A percentile compares a stretch with the other conserved stretches of the same genome.
Conservation (phyloP, 78 protist genomes). For the Dictyostelium citrinum region DNA sequence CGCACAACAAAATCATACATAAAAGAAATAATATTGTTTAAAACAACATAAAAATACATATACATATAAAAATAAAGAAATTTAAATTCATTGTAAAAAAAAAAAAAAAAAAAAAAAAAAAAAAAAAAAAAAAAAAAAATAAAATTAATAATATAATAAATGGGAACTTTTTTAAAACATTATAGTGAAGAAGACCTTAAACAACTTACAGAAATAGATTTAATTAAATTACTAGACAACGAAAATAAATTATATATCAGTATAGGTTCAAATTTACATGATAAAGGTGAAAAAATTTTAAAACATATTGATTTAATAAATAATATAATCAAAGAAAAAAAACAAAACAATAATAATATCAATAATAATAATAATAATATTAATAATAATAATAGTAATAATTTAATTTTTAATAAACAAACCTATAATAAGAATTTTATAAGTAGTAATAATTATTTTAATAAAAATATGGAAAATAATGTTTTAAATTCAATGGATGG, state of each 20-base stretch:
- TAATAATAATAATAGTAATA: not conserved
- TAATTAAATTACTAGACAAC: not conserved
- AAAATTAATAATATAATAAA: not conserved
- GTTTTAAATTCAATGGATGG: not conserved
- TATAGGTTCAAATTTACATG: constrained; percentile 39
- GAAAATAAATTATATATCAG: not conserved
- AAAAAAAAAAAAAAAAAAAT: not conserved
- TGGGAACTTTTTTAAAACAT: not conserved
- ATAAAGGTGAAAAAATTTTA: constrained; percentile 40
- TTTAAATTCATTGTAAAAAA: not conserved
- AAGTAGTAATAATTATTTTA: not conserved
- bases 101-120: too few relatives aligned
- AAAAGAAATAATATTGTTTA: not conserved
- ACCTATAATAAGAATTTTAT: not conserved
- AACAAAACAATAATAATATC: not conserved
- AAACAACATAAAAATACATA: not conserved
- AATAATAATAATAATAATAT: not conserved
- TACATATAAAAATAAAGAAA: too few relatives aligned
- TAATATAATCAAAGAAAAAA: not conserved
- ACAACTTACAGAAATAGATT: not conserved
- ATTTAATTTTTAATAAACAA: not conserved
- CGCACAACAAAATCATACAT: too few relatives aligned
- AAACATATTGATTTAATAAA: constrained; percentile 3
- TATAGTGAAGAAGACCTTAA: not conserved
- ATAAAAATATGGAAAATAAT: not conserved